Evolutionary conservation across 2,329 filamentous ascomycete genomes (phyloP), one percentile per base, ranked within the genome.

Genomic region (Aspergillus cejpii): DNA sequence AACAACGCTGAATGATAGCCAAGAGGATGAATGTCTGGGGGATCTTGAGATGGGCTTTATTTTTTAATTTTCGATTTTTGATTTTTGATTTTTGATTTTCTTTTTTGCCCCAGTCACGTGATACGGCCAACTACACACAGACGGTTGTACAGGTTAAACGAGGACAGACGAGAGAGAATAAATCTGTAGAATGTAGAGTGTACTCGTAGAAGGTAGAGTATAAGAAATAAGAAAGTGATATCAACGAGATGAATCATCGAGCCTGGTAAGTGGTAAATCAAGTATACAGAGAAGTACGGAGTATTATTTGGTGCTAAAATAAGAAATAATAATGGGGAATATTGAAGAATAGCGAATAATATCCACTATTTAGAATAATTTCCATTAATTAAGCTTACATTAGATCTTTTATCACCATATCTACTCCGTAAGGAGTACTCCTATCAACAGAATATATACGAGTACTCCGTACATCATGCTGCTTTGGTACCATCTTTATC

Each of bases 271-370:
- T 34, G 17, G 11, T 17, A 19, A 34, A 17, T 12, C 6, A 28
- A 42, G 31, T 21, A 41, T n/a, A 41, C 17, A 41, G 26, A 27
- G 14, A 36, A 19, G n/a, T n/a, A 17, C 17, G 3, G 27, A 56
- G 50, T 53, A 56, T 53, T 50, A 44, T 48, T 52, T 44, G 50
- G 47, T 52, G 53, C 48, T 49, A 57, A 52, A 54, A 57, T 49
- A 50, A 48, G 49, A 41, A 51, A 48, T 46, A 48, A 46, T 50
- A 50, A 51, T 55, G 47, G 44, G 47, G 54, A 52, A 46, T 45
- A 40, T 45, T 41, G 48, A 49, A 43, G 28, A 39, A 46, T 39
- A 47, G 48, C 48, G 21, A 42, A 50, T 51, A 43, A 39, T 38
- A 17, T n/a, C n/a, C n/a, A n/a, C n/a, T n/a, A n/a, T n/a, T n/a